phyloP scores from a whole-genome alignment of 129 eudicot species.

The Helianthus annuus region DNA sequence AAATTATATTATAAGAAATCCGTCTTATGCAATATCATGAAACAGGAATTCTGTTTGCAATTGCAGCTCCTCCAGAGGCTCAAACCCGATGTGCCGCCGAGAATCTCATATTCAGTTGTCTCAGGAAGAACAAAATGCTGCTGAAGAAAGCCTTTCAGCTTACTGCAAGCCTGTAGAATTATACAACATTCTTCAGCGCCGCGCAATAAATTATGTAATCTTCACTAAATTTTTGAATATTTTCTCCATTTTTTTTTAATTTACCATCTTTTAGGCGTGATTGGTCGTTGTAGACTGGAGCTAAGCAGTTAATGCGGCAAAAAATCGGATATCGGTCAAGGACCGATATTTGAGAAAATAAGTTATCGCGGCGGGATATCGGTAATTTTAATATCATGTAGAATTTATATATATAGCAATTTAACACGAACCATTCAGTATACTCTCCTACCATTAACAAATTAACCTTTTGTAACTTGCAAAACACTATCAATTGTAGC shows the following conservation, averaged over 20 bases:
- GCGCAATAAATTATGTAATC: slow-evolving; percentile 64
- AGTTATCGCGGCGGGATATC: too few species aligned
- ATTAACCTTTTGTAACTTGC: too few species aligned
- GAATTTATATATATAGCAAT: too few species aligned
- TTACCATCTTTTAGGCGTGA: slow-evolving; percentile 15
- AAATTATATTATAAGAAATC: neutral
- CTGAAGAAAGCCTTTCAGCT: slow-evolving; percentile 83
- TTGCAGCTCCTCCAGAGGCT: slow-evolving; percentile 71
- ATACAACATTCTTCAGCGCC: slow-evolving; percentile 92
- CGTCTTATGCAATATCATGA: slow-evolving; percentile 49
- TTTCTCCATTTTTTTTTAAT: neutral
- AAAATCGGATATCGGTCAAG: too few species aligned
- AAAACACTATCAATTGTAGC: too few species aligned
- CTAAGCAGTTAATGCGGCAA: neutral
- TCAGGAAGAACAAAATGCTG: slow-evolving; percentile 74
- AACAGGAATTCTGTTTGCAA: slow-evolving; percentile 65
- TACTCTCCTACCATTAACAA: too few species aligned
- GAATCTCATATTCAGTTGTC: slow-evolving; percentile 67
- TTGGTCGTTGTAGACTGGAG: slow-evolving; percentile 15
- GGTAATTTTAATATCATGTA: too few species aligned
- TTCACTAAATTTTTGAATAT: slow-evolving; percentile 3
- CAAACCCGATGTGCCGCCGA: slow-evolving; percentile 72
- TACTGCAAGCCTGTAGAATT: slow-evolving; percentile 96
- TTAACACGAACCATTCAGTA: too few species aligned
- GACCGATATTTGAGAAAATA: too few species aligned